Base-by-base conservation (phyloP, 805 yeast genomes). In the Brettanomyces nanus region DNA sequence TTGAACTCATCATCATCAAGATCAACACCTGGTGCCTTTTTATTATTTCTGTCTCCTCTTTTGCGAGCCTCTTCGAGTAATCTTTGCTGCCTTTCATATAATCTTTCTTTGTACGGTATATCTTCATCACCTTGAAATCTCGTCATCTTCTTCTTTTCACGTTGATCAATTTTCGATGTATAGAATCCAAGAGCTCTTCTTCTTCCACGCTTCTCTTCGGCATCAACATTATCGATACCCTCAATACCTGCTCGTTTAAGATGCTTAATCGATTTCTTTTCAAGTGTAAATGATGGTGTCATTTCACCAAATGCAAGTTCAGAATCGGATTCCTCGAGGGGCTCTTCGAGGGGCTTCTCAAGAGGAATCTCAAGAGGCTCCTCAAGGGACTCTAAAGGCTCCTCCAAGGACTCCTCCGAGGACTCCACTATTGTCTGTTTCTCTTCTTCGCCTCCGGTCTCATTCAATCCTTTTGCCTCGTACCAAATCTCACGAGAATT, bases 141-240 rank as follows among this genome's bases (percentile, higher is more conserved):
- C 33, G 79, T 80, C 31, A 63, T 65, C 43, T 73, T 73, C 58
- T 80, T 81, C 48, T 69, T 68, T 20, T 72, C 78, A 37, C 80
- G 80, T 63, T 89, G 95, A 58, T 87, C 96, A 59, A 92, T 89
- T 62, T 90, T 89, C 41, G 97, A 85, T 1, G 98, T 92, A 70
- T 92, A 92, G 77, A 92, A 92, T 43, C 97, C 79, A 51, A 92
- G 73, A 2, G 95, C 73, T 54, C 75, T 76, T 66, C 80, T 83
- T 50, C 94, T 77, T 17, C 78, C 73, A 42, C 72, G 75, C 65
- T 89, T 90, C 41, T 87, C 97, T 53, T 85, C 95, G 32, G 73
- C 70, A 60, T 92, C 97, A 34, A 86, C 78, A 20, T 77, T 92
- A 36, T 84, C 94, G 31, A 84, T 71, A 25, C 71, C 76, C 21